Evolutionary conservation across 2,329 filamentous ascomycete genomes (phyloP).

Genomic region (Piedraia hortae): DNA sequence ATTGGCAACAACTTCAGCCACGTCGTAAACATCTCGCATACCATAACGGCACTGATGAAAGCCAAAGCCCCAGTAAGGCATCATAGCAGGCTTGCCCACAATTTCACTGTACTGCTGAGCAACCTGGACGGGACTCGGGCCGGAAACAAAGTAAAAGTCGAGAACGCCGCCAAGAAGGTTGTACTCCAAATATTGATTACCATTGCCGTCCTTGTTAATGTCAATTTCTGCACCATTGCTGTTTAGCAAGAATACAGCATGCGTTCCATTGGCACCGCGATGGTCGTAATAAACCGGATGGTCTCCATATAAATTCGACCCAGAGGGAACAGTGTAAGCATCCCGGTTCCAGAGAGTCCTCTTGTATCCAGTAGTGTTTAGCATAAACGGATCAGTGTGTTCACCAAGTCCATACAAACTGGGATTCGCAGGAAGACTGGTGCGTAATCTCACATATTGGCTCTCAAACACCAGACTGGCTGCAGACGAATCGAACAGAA

Average conservation of each 20-base stretch:
- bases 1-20: slow-evolving; percentile 27
- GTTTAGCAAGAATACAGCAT: slow-evolving; percentile 32
- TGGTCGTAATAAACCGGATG: slow-evolving; percentile 56
- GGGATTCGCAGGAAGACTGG: slow-evolving; percentile 13
- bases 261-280: slow-evolving; percentile 32
- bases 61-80: slow-evolving; percentile 58
- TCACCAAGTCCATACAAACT: slow-evolving; percentile 33
- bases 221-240: slow-evolving; percentile 38
- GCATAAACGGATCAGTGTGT: slow-evolving; percentile 38
- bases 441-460: slow-evolving; percentile 49
- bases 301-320: slow-evolving; percentile 43
- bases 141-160: slow-evolving; percentile 53
- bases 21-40: slow-evolving; percentile 38
- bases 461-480: slow-evolving; percentile 43
- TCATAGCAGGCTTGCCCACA: slow-evolving; percentile 21
- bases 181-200: slow-evolving; percentile 39
- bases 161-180: slow-evolving; percentile 44
- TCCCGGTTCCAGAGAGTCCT: slow-evolving; percentile 42
- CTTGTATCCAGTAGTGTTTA: slow-evolving; percentile 42
- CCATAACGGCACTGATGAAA: slow-evolving; percentile 70
- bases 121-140: slow-evolving; percentile 15
- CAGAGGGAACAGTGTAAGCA: slow-evolving; percentile 32
- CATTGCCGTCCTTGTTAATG: background rate
- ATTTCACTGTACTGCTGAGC: slow-evolving; percentile 2
- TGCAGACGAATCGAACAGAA: slow-evolving; percentile 39